Base-by-base conservation (phyloP, 345 rosid genomes). In the Salix arbutifolia region DNA sequence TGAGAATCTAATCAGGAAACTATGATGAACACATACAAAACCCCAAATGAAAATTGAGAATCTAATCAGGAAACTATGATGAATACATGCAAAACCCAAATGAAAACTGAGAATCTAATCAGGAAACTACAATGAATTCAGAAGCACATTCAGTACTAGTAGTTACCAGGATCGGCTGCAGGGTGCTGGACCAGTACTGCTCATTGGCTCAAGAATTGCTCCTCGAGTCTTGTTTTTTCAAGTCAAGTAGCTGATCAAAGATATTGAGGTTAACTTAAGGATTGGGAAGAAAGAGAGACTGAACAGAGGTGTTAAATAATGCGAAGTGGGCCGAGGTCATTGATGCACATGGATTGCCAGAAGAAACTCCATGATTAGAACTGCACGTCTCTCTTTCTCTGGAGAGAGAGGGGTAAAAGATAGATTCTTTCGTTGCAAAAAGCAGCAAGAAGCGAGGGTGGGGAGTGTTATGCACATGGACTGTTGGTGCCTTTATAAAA, bases 391-490 rank as follows among this genome's bases (percentile, higher is more conserved):
- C 61, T 72, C 77, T 77, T 56, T 82, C 67, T 73, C 73, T 65
- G 40, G 65, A 46, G 19, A 70, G 48, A 48, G 67, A 67, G 21
- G 75, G 76, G 61, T 65, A 75, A 84, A 79, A 69, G 85, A 78
- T 31, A 67, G 84, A 85, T 80, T 85, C 85, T 77, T 83, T 80
- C 13, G 56, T 73, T 68, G 65, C 65, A 61, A 69, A 76, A 71
- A 76, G 84, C 81, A 80, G 65, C 79, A 82, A 78, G 79, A 72
- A 76, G 66, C 40, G 50, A 72, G 52, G 74, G 80, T 79, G 68
- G 87, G 85, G 82, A 83, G 76, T 88, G 70, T n/a, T 78, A 75
- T 71, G 88, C 94, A 88, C 94, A 86, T 90, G 94, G 80, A 78
- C 78, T 85, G 93, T 78, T 81, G 82, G 82, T 71, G 61, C 74